Evolutionary conservation across 352 stramenopile species (phyloP), one percentile per base, ranked within the genome.

Genomic region (Globisporangium orthogonon): DNA sequence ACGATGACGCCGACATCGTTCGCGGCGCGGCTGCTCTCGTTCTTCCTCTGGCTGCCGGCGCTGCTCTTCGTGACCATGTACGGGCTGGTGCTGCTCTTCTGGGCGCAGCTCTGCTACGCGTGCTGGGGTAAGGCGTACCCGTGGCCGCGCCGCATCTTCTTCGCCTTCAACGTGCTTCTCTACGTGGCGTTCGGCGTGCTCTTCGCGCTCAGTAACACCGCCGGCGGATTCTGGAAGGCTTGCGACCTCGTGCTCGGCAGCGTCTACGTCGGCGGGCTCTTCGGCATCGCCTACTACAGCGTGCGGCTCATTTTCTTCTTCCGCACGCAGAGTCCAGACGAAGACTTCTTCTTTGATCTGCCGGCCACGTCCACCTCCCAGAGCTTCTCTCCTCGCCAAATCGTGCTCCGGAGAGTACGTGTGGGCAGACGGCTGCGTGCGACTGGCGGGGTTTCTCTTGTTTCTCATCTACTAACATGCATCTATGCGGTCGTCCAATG

Each of bases 21-120:
- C 29, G 74, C 76, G 64, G 69, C 63, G 55, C 68, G 70, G 7
- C 56, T 91, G 52, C 66, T 86, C 33, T 66, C 69, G 39, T 58
- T 90, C 41, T 86, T 93, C 60, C 61, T 90, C 17, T 89, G 82
- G 74, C 68, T 93, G 14, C 83, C 83, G 30, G 77, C 76, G 56
- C 81, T 93, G 65, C 71, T 93, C n/a, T 93, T 91, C 51, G 71
- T 91, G 62, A 86, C 76, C 58, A 93, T 88, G 76, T 91, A 93
- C 54, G 80, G 76, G 10, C 77, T 93, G 33, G 78, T 93, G 66
- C 70, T 93, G 64, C 78, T 93, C 48, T 93, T 93, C 53, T 91
- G 81, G 74, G 80, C 83, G 15, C 80, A 91, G 52, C 63, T 93
- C n/a, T 93, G 83, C 67, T 90, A 90, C 65, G 80, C 83, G 5